A percentile compares a stretch with the other conserved stretches of the same genome.
phyloP scores from a whole-genome alignment of 2,329 filamentous ascomycete species.

The Xylariaceae sp. region DNA sequence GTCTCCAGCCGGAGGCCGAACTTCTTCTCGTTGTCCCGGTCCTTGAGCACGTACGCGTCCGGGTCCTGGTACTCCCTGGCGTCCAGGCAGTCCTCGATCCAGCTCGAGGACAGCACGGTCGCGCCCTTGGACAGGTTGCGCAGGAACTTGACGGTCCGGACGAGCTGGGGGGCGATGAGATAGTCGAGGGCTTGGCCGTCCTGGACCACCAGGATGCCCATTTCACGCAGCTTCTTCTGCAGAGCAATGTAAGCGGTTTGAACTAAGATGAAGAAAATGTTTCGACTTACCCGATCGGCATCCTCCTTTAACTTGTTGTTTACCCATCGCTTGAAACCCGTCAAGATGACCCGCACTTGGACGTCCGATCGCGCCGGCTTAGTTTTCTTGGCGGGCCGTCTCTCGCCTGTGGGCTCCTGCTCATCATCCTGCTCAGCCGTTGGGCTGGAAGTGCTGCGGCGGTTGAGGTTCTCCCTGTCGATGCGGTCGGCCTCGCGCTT shows the following conservation, averaged over 20 bases:
- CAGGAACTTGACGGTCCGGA: constrained; percentile 91
- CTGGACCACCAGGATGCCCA: constrained; percentile 75
- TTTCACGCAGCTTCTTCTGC: constrained; percentile 69
- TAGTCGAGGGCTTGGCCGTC: constrained; percentile 74
- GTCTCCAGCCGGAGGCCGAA: constrained; percentile 62
- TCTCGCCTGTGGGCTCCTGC: constrained; percentile 35
- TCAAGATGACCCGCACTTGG: constrained; percentile 69
- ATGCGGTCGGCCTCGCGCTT: constrained; percentile 53
- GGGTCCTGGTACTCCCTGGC: constrained; percentile 57
- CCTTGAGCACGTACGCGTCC: constrained; percentile 60
- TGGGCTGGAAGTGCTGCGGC: constrained; percentile 32
- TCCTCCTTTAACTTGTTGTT: constrained; percentile 67
- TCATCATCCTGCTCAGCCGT: constrained; percentile 13
- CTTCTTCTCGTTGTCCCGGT: constrained; percentile 64
- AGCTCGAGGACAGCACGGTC: constrained; percentile 66
- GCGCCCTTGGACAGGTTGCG: constrained; percentile 77
- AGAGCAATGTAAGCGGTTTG: constrained; percentile 12
- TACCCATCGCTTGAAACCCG: constrained; percentile 78
- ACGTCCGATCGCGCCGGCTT: constrained; percentile 59
- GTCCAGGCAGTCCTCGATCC: constrained; percentile 70
- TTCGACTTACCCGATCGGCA: constrained; percentile 61
- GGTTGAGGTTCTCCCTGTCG: constrained; percentile 39
- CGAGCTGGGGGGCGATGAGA: constrained; percentile 76
- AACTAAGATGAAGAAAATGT: constrained; percentile 4
- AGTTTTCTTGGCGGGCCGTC: constrained; percentile 51